Base-by-base conservation (phyloP, 2,329 filamentous ascomycete genomes). In the Nemania diffusa region DNA sequence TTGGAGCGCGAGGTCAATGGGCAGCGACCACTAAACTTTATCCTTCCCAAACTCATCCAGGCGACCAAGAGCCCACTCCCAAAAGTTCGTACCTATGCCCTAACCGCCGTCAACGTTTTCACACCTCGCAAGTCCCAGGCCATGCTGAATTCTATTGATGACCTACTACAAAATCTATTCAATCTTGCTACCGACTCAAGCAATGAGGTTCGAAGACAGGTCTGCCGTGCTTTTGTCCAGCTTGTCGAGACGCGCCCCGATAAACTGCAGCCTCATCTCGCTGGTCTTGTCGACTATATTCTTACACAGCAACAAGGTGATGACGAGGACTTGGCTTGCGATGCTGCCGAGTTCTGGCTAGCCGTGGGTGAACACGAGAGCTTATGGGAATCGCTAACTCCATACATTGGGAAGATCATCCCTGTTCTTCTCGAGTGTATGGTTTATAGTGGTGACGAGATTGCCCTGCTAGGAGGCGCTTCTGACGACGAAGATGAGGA, bases 321-420 rank as follows among this genome's bases (percentile, higher is more conserved):
- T 27, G 94, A 98, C 71, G 91, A 94, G 62, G 94, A 98, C 48
- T 84, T 99, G 65, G 94, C 95, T 42, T 90, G 97, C 71, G 96
- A 99, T 78, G 96, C 96, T 8, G 94, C 96, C 5, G 96, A 99
- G 79, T 99, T 99, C 77, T 99, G 97, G 94, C 88, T 99, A 51
- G 93, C 93, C 44, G 90, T 97, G 22, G 94, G 94, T 67, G 96
- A 97, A 78, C 93, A 97, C 77, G 88, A 92, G 48, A 88, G 91
- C 66, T 82, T 98, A 60, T 93, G 93, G 82, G 86, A 89, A 72
- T 87, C 89, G 0, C 84, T 99, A 52, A 89, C 87, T 8, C 94
- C 94, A 0, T 92, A 92, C 76, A 87, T 98, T 63, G 81, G 87
- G 71, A 92, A 92, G 78, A 95, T 98, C 70, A 91, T 99, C 32